A percentile compares a stretch with the other conserved stretches of the same genome.
Evolutionary conservation across 2,329 filamentous ascomycete species (phyloP).

Genomic region (Dryadomyces sulphureus): DNA sequence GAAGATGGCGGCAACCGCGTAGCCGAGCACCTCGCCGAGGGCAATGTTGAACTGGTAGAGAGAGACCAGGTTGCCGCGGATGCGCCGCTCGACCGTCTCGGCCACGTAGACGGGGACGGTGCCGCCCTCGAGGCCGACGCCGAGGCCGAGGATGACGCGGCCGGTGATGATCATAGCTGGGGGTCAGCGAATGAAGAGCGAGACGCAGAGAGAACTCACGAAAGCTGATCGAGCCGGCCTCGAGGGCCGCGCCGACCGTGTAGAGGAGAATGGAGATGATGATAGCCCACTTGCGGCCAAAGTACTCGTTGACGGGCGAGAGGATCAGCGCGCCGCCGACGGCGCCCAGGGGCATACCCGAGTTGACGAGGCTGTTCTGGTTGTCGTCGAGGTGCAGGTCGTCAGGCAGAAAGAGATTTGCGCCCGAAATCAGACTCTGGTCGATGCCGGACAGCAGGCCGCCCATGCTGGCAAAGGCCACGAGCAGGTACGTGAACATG

Average conservation of each 20-base stretch:
- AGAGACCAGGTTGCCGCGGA: conserved; percentile 59
- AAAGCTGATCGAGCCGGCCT: conserved; percentile 53
- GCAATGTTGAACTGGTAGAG: conserved; percentile 67
- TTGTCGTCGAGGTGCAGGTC: conserved; percentile 38
- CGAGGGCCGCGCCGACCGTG: conserved; percentile 52
- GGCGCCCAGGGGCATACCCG: conserved; percentile 57
- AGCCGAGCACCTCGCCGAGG: conserved; percentile 58
- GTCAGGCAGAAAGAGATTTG: conserved; percentile 49
- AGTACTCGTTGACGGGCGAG: conserved; percentile 50
- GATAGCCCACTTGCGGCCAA: conserved; percentile 54
- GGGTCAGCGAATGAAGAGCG: not conserved
- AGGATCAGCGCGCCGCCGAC: conserved; percentile 55
- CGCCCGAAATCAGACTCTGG: conserved; percentile 58
- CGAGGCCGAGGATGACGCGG: conserved; percentile 53
- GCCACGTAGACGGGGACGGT: conserved; percentile 64
- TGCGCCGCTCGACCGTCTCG: conserved; percentile 51
- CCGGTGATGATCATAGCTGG: conserved; percentile 50
- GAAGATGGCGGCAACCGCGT: conserved; percentile 60
- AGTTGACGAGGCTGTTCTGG: conserved; percentile 52
- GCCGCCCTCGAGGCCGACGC: conserved; percentile 59
- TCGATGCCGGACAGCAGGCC: conserved; percentile 59
- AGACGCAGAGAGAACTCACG: conserved; percentile 13
- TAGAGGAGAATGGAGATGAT: conserved; percentile 55
- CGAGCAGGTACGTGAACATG: conserved; percentile 22
- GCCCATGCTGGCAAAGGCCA: conserved; percentile 61